A percentile compares a stretch with the other conserved stretches of the same genome.
These are phyloP conservation scores for Chimonanthus praecox DNA, from an alignment of 164 flowering plant species.

Conservation along the genomic window DNA sequence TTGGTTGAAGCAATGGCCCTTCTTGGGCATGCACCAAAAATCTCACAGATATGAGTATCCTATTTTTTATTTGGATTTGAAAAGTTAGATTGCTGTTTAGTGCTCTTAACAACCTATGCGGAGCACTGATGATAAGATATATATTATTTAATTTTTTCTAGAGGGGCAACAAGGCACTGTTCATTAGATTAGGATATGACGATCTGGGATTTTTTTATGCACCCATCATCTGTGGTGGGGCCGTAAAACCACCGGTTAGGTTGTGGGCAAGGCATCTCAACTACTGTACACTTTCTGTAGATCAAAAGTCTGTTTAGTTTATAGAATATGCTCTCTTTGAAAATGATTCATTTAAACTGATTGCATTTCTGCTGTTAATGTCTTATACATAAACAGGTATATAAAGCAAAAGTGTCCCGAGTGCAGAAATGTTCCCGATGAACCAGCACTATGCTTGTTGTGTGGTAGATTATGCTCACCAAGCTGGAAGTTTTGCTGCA, in stretches of 20 bases:
- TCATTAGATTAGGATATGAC: background rate
- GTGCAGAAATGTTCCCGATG: slow-evolving; percentile 44
- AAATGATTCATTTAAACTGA: background rate
- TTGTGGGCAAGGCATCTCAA: background rate
- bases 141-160: too few relatives aligned
- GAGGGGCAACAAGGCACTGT: too few relatives aligned
- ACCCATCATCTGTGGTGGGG: background rate
- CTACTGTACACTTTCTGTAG: background rate
- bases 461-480: slow-evolving; percentile 89
- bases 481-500: slow-evolving; percentile 82
- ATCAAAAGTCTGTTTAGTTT: background rate
- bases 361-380: background rate
- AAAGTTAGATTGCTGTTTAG: too few relatives aligned
- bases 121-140: too few relatives aligned
- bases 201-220: background rate
- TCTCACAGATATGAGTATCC: too few relatives aligned
- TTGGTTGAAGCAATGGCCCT: too few relatives aligned
- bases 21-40: too few relatives aligned
- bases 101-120: too few relatives aligned
- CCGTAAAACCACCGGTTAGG: background rate
- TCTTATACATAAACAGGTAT: slow-evolving; percentile 43
- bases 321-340: background rate
- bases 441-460: slow-evolving; percentile 81
- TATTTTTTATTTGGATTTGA: too few relatives aligned
- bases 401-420: slow-evolving; percentile 63